Evolutionary conservation across 495 filamentous ascomycete species (phyloP), one percentile per base, ranked within the genome.

Genomic region (Stereocaulon alpinum): DNA sequence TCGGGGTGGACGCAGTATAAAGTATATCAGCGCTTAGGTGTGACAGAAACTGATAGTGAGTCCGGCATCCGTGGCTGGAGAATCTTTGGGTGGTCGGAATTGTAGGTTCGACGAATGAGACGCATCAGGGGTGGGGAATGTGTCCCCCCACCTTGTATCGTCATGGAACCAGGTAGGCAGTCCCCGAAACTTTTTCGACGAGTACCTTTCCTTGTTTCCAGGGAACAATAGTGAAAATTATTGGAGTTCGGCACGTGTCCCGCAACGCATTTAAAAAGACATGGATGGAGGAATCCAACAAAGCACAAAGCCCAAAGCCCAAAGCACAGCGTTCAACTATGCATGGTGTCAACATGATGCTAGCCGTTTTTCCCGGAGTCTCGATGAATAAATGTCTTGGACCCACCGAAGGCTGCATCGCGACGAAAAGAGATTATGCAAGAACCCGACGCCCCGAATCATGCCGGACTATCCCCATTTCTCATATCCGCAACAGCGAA

Each of bases 101-200:
- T 54, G 51, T 54, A 32, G 51, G 51, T 54, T 40, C 51, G 51
- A 54, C 40, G 51, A 54, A 54, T 15, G 51, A 54, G 51, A 54
- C 51, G 34, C 51, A 54, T 54, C 29, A 40, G 29, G 51, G 51
- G 18, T 51, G 29, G 34, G 51, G 15, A 20, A 51, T 51, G 22
- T 51, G 48, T 51, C 27, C 24, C 48, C 48, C n/a, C n/a, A 51
- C 48, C 48, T 51, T 51, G 24, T 51, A 22, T 32, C 32, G 48
- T 27, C 27, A 51, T 51, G 6, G 48, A 29, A 51, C 27, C 48
- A 27, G 48, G 48, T 51, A 34, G 27, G 48, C 48, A 27, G 48
- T 51, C 15, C 48, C 48, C n/a, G 48, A 51, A 51, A 22, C 15
- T 20, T 48, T 10, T 24, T 24, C 45, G 20, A 4, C 11, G 45